Conservation (phyloP, 768 basidiomycete genomes). For the Tylopilus sp. region DNA sequence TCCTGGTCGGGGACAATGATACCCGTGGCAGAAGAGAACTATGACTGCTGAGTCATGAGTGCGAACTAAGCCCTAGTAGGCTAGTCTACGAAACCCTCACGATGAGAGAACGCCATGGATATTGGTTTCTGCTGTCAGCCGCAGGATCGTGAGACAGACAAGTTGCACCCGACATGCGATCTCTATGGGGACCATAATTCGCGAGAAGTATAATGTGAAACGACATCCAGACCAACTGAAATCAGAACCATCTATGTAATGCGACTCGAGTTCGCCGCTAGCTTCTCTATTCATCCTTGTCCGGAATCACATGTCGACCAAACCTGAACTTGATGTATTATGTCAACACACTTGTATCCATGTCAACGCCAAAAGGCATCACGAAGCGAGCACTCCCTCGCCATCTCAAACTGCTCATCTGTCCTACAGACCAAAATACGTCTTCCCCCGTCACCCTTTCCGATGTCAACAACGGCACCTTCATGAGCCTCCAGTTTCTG, state of each 20-base stretch:
- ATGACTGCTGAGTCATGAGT: background rate
- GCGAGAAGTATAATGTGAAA: background rate
- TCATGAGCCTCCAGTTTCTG: slow-evolving; percentile 31
- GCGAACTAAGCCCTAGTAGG: background rate
- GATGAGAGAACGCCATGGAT: background rate
- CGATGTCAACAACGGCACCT: slow-evolving; percentile 48
- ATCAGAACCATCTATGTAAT: background rate
- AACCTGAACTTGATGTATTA: background rate
- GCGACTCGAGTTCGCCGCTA: background rate
- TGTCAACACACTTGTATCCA: background rate
- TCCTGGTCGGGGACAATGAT: no score
- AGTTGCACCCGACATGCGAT: background rate
- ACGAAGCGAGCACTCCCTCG: slow-evolving; percentile 34
- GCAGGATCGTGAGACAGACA: background rate
- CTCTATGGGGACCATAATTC: background rate
- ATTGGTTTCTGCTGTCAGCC: background rate
- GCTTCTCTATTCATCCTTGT: background rate
- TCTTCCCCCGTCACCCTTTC: slow-evolving; percentile 26
- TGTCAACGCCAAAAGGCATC: slow-evolving; percentile 17
- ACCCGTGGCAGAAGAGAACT: background rate
- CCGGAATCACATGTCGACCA: background rate
- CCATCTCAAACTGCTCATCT: slow-evolving; percentile 60
- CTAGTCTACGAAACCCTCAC: background rate
- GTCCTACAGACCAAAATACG: slow-evolving; percentile 61
- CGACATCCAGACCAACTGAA: background rate